phyloP scores from a whole-genome alignment of 2,329 filamentous ascomycete species.

The Ceratocystis cacaofunesta region DNA sequence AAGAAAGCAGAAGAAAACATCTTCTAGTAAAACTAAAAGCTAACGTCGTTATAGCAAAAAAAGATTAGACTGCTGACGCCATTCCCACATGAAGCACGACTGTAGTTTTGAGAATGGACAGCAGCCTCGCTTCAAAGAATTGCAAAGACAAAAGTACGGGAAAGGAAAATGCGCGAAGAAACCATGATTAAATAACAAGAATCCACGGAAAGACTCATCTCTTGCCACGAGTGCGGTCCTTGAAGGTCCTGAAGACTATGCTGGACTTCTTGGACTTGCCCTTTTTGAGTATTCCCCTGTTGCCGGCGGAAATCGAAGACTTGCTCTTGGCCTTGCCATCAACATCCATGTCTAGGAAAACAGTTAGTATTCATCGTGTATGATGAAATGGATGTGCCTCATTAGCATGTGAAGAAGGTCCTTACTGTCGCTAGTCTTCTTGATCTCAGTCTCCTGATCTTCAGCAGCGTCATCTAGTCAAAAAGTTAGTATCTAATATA shows the following conservation, averaged over 20 bases:
- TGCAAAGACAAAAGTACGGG: neutral
- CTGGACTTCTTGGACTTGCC: conserved; percentile 38
- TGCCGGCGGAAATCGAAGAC: conserved; percentile 26
- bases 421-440: conserved; percentile 12
- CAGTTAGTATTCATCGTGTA: neutral
- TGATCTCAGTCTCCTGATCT: conserved; percentile 5
- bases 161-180: neutral
- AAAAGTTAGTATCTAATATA: neutral
- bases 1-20: neutral
- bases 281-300: conserved; percentile 43
- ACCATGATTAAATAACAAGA: neutral
- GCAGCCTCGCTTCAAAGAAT: neutral
- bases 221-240: conserved; percentile 24
- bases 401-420: neutral
- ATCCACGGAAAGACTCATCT: neutral
- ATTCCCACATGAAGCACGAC: neutral
- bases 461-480: conserved; percentile 9
- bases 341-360: conserved; percentile 39
- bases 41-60: neutral
- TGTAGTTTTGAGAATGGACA: neutral
- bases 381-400: neutral
- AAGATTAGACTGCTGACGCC: neutral
- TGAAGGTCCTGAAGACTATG: conserved; percentile 47
- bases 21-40: neutral
- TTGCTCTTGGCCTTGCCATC: conserved; percentile 29